These are phyloP conservation scores for Thozetella sp. DNA, from an alignment of 495 filamentous ascomycete genomes.

Conservation along the genomic window DNA sequence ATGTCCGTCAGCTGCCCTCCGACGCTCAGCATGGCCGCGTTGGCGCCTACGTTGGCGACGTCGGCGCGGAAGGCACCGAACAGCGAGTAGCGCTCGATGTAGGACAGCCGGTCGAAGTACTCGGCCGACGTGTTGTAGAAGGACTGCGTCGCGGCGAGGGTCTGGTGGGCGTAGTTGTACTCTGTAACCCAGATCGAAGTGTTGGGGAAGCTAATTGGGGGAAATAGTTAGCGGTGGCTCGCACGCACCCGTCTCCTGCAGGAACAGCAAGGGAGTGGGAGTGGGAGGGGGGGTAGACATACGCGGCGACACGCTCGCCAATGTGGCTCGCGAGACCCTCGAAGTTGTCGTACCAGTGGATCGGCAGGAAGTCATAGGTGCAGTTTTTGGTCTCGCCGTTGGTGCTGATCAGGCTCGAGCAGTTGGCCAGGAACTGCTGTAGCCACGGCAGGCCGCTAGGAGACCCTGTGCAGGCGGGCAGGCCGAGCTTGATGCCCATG, in stretches of 20 bases:
- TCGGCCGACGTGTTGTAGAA: slow-evolving; percentile 66
- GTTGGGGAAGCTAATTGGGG: slow-evolving; percentile 51
- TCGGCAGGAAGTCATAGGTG: slow-evolving; percentile 69
- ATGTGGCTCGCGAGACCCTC: slow-evolving; percentile 72
- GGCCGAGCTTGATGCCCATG: slow-evolving; percentile 56
- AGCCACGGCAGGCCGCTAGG: slow-evolving; percentile 64
- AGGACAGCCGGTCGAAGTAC: slow-evolving; percentile 65
- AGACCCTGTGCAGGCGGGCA: slow-evolving; percentile 60
- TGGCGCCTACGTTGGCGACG: slow-evolving; percentile 69
- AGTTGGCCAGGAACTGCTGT: slow-evolving; percentile 58
- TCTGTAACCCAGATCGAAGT: slow-evolving; percentile 74
- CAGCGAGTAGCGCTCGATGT: slow-evolving; percentile 66
- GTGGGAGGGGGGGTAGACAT: slow-evolving; percentile 9
- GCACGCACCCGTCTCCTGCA: too few species aligned
- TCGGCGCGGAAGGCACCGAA: slow-evolving; percentile 72
- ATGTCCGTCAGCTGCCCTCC: slow-evolving; percentile 69
- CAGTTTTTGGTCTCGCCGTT: slow-evolving; percentile 46
- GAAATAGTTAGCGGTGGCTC: too few species aligned
- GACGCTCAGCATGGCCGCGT: slow-evolving; percentile 64
- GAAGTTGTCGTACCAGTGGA: slow-evolving; percentile 82
- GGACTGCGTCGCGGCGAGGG: slow-evolving; percentile 53
- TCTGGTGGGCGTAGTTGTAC: slow-evolving; percentile 55
- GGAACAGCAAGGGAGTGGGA: neutral
- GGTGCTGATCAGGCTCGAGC: slow-evolving; percentile 40
- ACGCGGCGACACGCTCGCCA: slow-evolving; percentile 58